Percentiles rank a stretch among this genome's conserved stretches.
Conservation (phyloP, 2,329 filamentous ascomycete genomes). For the Gyromitra esculenta region DNA sequence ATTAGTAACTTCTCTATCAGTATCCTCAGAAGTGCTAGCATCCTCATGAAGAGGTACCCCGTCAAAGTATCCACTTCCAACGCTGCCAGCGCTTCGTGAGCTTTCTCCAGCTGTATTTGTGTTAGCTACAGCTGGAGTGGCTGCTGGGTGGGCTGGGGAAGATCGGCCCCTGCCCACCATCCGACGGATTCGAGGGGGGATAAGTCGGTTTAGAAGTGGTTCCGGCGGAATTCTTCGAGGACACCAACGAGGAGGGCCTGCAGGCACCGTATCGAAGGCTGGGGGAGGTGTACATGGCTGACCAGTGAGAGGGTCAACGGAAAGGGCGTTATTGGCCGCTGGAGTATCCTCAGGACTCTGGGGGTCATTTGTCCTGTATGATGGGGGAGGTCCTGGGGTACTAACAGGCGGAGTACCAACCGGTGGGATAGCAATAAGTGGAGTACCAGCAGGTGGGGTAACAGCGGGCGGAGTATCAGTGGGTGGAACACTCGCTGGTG, state of each 20-base stretch:
- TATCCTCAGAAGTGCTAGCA: background rate
- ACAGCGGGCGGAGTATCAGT: no score
- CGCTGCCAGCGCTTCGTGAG: background rate
- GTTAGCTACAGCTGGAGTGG: background rate
- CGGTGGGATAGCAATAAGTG: no score
- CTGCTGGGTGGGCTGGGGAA: background rate
- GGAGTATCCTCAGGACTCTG: background rate
- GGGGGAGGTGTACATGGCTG: background rate
- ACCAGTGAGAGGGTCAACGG: background rate
- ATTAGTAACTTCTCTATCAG: background rate
- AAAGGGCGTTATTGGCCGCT: background rate
- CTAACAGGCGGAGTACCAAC: background rate
- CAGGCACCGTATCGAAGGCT: background rate
- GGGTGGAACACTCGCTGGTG: no score
- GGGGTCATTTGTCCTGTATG: background rate
- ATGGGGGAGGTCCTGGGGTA: background rate
- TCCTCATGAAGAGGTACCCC: background rate
- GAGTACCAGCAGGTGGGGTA: no score
- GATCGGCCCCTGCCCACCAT: no score
- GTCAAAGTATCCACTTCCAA: no score
- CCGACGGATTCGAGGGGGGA: no score
- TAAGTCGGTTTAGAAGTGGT: no score
- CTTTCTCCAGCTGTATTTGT: background rate
- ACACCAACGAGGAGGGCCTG: background rate
- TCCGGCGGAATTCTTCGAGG: background rate